Evolutionary conservation across 2,329 filamentous ascomycete genomes (phyloP).

Genomic region (Alternaria longipes): DNA sequence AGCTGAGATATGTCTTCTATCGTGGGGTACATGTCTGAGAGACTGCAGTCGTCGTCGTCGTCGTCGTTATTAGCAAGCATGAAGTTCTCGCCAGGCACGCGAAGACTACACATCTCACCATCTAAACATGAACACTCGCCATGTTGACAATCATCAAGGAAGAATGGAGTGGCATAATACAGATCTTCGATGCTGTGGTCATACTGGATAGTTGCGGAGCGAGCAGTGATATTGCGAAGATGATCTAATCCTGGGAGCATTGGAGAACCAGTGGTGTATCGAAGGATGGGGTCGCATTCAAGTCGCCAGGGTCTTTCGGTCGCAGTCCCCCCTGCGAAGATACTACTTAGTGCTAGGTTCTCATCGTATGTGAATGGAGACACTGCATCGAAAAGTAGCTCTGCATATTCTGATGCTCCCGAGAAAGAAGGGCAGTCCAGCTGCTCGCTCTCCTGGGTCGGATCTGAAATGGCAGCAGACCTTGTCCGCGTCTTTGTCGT

Average conservation of each 20-base stretch:
- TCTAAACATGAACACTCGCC: constrained; percentile 13
- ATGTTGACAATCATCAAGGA: constrained; percentile 10
- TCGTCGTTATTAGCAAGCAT: neutral
- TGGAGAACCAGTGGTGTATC: neutral
- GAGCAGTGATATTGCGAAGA: constrained; percentile 1
- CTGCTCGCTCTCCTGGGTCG: neutral
- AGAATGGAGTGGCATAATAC: constrained; percentile 10
- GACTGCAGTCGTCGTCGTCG: neutral
- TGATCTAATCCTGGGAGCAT: constrained; percentile 16
- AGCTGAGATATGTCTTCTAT: neutral
- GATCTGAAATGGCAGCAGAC: neutral
- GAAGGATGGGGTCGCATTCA: constrained; percentile 9
- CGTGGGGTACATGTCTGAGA: neutral
- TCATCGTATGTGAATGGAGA: neutral
- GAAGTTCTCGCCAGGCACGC: constrained; percentile 1
- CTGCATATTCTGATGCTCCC: neutral
- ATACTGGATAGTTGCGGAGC: constrained; percentile 9
- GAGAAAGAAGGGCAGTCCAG: neutral
- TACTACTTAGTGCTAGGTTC: neutral
- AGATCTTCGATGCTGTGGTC: constrained; percentile 14
- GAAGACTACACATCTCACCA: neutral
- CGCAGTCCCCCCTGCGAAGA: too few species aligned
- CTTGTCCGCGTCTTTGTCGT: neutral
- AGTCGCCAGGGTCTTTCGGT: neutral
- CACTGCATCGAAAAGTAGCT: constrained; percentile 12